Evolutionary conservation across 495 filamentous ascomycete genomes (phyloP).

Genomic region (Aspergillus ellipticus): DNA sequence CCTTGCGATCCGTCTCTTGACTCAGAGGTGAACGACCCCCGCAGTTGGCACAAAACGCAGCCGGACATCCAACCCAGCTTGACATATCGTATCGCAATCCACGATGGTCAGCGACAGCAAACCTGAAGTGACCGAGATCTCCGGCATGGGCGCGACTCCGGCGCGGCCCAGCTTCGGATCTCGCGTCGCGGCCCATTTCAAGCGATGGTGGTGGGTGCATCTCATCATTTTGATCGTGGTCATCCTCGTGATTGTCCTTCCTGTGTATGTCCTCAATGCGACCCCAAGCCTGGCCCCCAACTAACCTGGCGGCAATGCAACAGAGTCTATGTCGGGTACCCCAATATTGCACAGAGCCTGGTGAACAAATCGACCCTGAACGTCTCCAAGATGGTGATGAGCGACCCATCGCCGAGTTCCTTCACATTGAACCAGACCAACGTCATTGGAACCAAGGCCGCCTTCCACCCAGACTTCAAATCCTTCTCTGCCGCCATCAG

Average conservation of each 20-base stretch:
- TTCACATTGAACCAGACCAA: constrained; percentile 53
- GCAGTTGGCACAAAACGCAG: neutral
- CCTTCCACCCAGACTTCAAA: constrained; percentile 53
- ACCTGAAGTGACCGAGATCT: constrained; percentile 14
- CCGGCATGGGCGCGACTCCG: neutral
- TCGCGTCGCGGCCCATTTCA: constrained; percentile 43
- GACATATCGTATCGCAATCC: neutral
- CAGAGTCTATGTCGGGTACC: constrained; percentile 71
- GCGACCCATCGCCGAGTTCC: constrained; percentile 53
- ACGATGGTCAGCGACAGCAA: constrained; percentile 32
- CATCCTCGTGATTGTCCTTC: constrained; percentile 58
- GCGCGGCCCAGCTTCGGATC: constrained; percentile 32
- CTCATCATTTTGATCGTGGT: constrained; percentile 55
- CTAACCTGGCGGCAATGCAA: neutral
- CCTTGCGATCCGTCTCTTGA: neutral
- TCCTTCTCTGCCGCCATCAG: constrained; percentile 51
- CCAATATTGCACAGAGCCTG: constrained; percentile 65
- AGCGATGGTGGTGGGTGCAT: constrained; percentile 71
- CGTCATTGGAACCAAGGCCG: constrained; percentile 42
- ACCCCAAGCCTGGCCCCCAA: neutral
- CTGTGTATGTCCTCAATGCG: constrained; percentile 54
- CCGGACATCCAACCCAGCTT: neutral
- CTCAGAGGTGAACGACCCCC: neutral
- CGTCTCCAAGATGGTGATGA: constrained; percentile 55
- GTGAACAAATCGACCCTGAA: constrained; percentile 61